A percentile compares a stretch with the other conserved stretches of the same genome.
phyloP scores from a whole-genome alignment of 179 eudicot species.

The Spergularia azorica region DNA sequence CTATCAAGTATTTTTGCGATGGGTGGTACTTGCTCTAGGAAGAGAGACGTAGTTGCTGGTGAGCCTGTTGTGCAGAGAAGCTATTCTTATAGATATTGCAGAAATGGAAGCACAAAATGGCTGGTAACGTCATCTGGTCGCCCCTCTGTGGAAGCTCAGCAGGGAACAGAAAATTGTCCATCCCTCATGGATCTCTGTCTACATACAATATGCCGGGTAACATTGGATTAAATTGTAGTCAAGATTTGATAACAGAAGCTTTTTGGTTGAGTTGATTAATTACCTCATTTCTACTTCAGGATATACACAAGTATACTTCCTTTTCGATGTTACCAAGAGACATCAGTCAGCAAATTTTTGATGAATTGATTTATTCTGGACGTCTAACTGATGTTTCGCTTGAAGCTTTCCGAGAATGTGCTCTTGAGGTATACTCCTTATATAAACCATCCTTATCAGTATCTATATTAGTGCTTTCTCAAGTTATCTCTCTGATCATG shows the following conservation, averaged over 20 bases:
- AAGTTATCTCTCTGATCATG: neutral
- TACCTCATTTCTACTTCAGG: slow-evolving; percentile 35
- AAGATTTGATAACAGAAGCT: neutral
- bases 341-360: slow-evolving; percentile 68
- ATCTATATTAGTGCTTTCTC: neutral
- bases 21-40: slow-evolving; percentile 71
- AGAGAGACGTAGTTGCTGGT: slow-evolving; percentile 51
- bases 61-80: slow-evolving; percentile 47
- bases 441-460: neutral
- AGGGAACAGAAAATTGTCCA: slow-evolving; percentile 43
- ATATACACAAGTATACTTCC: slow-evolving; percentile 46
- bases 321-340: slow-evolving; percentile 78
- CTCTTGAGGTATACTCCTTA: slow-evolving; percentile 50
- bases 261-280: slow-evolving; percentile 5
- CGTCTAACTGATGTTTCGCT: slow-evolving; percentile 47
- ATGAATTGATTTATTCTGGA: slow-evolving; percentile 58
- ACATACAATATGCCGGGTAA: slow-evolving; percentile 55
- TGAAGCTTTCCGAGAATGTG: slow-evolving; percentile 72
- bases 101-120: slow-evolving; percentile 74
- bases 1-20: slow-evolving; percentile 22
- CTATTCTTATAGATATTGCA: slow-evolving; percentile 53
- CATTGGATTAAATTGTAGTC: neutral
- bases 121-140: slow-evolving; percentile 47
- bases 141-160: slow-evolving; percentile 36
- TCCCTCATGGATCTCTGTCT: slow-evolving; percentile 70